Base-by-base conservation (phyloP, 1,284 basidiomycete genomes). In the Pseudozyma hubeiensis region DNA sequence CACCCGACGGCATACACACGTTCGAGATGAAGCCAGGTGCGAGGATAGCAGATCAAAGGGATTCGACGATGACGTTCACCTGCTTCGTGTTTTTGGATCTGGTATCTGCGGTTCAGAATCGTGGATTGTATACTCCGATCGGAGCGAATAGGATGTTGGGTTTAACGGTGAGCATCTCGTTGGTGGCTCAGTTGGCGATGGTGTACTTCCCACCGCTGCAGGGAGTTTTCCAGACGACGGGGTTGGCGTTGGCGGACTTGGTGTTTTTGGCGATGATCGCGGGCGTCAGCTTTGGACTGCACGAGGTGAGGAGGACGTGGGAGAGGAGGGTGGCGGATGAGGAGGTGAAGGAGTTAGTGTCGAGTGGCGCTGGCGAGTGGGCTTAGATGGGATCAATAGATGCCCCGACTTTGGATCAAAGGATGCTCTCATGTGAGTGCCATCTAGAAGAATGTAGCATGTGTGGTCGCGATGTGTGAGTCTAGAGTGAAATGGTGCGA, bases 1-100 rank as follows among this genome's bases (percentile, higher is more conserved):
- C 46, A 34, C 30, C 43, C 2, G 45, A 46, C 24, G 45, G 29
- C 14, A 11, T 16, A 1, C 45, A 46, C 29, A 31, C 45, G 11
- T 41, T 41, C 24, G 45, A 11, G n/a, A 33, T 31, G 16, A 34
- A 9, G 24, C 31, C 40, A 9, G 39, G n/a, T 0, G 30, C 11
- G 1, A 60, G 49, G 24, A 65, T 67, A 7, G 71, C 62, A 11
- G 70, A 78, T 53, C 66, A 64, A 47, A 43, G 74, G 10, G 71
- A 71, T 40, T 72, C 71, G 16, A 78, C 73, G 11, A 68, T 78
- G 67, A 98, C 95, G 5, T 99, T 99, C 85, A 93, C 94, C 16
- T 92, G 90, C 82, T 98, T 98, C 85, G 96, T 99, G 61, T 92
- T 98, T 87, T 90, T 99, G 64, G 96, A 98, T 85, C 89, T 99